Evolutionary conservation across 768 basidiomycete species (phyloP), one percentile per base, ranked within the genome.

Genomic region (Myochromella boudieri): DNA sequence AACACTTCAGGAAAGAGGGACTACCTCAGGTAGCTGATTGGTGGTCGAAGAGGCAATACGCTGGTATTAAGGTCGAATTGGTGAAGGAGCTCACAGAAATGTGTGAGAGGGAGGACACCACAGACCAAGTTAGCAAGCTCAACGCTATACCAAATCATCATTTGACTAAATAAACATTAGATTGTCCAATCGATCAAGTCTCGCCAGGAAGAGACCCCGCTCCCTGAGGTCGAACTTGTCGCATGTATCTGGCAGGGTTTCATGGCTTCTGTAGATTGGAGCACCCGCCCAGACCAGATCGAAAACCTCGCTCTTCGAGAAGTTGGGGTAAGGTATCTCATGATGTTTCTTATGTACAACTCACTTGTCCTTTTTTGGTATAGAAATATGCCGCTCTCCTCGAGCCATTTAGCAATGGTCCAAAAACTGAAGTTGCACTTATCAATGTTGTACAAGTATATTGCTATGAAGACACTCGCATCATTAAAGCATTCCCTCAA

Each of bases 401-500:
- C 42, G 91, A 94, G 68, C 83, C 91, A 25, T 99, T 99, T 75
- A 91, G 87, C 61, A 78, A 82, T 49, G 82, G 84, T 43, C 81
- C 92, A 15, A 95, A 95, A 68, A 89, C 91, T 17, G 84, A 99
- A 69, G 90, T 99, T 28, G 84, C 89, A 25, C 80, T 99, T 44
- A 93, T 99, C 69, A 98, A 98, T 66, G 81, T 87, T 42, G 91
- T 95, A 5, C 95, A 99, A 72, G 78, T 91, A 54, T 91, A 95
- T 71, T 95, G 91, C 67, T 97, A 98, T 67, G 92, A 95, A 70
- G 92, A 97, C 61, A 95, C 93, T 20, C 88, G 91, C 47, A 80
- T 95, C 61, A 95, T 94, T 69, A 94, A 94, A 64, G 78, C 92
- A 6, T 98, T 99, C 76, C 86, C 92, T 37, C 90, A 94, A 61